Evolutionary conservation across 1,139 yeast species (phyloP).

Genomic region (Eremothecium cymbalariae): DNA sequence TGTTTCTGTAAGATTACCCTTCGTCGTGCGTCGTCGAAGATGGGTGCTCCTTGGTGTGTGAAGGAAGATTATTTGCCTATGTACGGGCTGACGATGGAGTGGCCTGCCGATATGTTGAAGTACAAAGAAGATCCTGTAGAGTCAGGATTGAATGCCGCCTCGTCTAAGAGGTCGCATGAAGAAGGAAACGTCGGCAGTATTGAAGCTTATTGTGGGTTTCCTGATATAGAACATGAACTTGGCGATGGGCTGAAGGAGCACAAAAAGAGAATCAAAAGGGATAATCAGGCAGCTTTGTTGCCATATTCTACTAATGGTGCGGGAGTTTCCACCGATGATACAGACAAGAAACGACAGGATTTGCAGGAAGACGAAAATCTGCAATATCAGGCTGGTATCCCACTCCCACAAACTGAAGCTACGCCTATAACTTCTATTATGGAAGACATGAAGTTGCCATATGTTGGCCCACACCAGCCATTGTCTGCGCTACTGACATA

Average conservation of each 20-base stretch:
- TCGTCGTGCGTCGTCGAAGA: slow-evolving; percentile 62
- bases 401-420: slow-evolving; percentile 3
- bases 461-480: slow-evolving; percentile 19
- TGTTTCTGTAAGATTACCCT: slow-evolving; percentile 83
- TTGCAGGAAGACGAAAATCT: too few species aligned
- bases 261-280: slow-evolving; percentile 1
- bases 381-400: too few species aligned
- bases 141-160: not conserved
- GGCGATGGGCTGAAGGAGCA: slow-evolving; percentile 1
- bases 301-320: too few species aligned
- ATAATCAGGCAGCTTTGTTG: too few species aligned
- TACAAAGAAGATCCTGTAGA: slow-evolving; percentile 24
- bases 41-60: slow-evolving; percentile 98
- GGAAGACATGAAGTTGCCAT: slow-evolving; percentile 33
- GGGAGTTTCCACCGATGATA: too few species aligned
- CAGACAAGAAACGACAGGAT: too few species aligned
- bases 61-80: slow-evolving; percentile 49
- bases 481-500: slow-evolving; percentile 15
- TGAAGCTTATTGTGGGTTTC: too few species aligned
- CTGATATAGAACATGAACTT: slow-evolving; percentile 1
- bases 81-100: slow-evolving; percentile 34
- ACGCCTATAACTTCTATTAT: slow-evolving; percentile 27
- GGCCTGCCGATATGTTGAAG: slow-evolving; percentile 29
- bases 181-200: too few species aligned
- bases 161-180: slow-evolving; percentile 1